Evolutionary conservation across 192 early-diverging fungal species (phyloP).

Genomic region (Umbelopsis vinacea): DNA sequence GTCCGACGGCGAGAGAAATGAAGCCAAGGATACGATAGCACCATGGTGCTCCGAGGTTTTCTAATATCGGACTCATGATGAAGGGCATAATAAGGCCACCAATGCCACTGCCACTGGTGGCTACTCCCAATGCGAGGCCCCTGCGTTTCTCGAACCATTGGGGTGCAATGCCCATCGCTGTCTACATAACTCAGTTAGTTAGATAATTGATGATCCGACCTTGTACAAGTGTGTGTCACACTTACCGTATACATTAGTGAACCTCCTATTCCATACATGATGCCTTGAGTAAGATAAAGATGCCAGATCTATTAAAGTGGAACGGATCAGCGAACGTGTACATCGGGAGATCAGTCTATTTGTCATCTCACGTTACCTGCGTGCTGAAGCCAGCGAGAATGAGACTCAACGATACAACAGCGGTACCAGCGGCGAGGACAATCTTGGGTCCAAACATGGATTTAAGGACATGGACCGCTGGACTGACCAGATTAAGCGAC

Average conservation of each 20-base stretch:
- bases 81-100: slow-evolving; percentile 71
- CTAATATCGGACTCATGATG: slow-evolving; percentile 61
- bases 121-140: slow-evolving; percentile 59
- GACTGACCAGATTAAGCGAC: slow-evolving; percentile 24
- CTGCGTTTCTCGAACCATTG: slow-evolving; percentile 63
- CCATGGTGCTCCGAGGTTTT: slow-evolving; percentile 58
- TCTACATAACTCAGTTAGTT: neutral
- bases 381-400: slow-evolving; percentile 31
- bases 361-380: neutral
- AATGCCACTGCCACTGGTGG: slow-evolving; percentile 68
- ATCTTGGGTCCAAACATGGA: slow-evolving; percentile 23
- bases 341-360: neutral
- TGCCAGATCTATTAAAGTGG: slow-evolving; percentile 59
- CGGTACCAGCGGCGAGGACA: slow-evolving; percentile 21
- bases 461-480: slow-evolving; percentile 24
- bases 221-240: slow-evolving; percentile 23
- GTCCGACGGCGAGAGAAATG: slow-evolving; percentile 48
- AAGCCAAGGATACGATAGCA: slow-evolving; percentile 59
- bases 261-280: slow-evolving; percentile 56
- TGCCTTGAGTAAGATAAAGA: slow-evolving; percentile 60
- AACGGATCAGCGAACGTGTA: neutral
- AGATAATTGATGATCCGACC: neutral
- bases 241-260: slow-evolving; percentile 30
- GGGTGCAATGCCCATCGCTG: slow-evolving; percentile 42
- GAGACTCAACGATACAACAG: slow-evolving; percentile 23